A percentile compares a stretch with the other conserved stretches of the same genome.
These are phyloP conservation scores for Podospora conica DNA, from an alignment of 495 filamentous ascomycete species.

Conservation along the genomic window DNA sequence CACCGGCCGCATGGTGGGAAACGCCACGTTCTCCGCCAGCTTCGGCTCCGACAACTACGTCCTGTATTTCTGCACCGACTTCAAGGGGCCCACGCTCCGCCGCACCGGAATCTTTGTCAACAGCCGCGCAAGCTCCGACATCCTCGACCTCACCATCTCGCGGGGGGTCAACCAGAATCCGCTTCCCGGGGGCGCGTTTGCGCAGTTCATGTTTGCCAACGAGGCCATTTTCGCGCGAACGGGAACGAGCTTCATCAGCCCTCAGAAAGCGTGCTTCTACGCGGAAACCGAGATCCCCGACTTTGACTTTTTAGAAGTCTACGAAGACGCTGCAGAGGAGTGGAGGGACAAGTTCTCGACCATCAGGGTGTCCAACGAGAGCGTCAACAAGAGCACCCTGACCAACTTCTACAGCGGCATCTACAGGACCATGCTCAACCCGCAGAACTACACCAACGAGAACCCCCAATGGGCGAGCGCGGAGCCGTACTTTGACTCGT, in stretches of 20 bases:
- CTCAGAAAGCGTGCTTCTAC: conserved; percentile 58
- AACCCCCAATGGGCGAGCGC: conserved; percentile 65
- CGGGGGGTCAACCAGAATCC: conserved; percentile 58
- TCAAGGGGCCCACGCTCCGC: conserved; percentile 54
- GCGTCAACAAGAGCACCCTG: conserved; percentile 48
- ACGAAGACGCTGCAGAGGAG: conserved; percentile 45
- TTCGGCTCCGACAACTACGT: conserved; percentile 60
- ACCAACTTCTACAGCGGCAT: conserved; percentile 65
- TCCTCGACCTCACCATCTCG: conserved; percentile 50
- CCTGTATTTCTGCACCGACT: conserved; percentile 64
- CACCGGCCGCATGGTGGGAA: conserved; percentile 59
- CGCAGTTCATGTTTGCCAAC: conserved; percentile 30
- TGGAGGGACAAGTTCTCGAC: conserved; percentile 61
- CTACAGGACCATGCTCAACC: conserved; percentile 66
- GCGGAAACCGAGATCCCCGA: conserved; percentile 62
- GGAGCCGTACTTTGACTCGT: conserved; percentile 79
- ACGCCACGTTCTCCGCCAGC: conserved; percentile 60
- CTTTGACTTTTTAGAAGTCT: conserved; percentile 56
- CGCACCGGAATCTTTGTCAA: conserved; percentile 61
- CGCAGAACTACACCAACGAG: conserved; percentile 74
- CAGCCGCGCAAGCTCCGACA: conserved; percentile 49
- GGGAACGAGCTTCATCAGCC: conserved; percentile 65
- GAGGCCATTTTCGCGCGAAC: conserved; percentile 55
- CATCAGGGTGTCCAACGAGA: conserved; percentile 50
- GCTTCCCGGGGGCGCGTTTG: conserved; percentile 60